Conservation (phyloP, 495 filamentous ascomycete genomes). For the Penicillium pulvis region DNA sequence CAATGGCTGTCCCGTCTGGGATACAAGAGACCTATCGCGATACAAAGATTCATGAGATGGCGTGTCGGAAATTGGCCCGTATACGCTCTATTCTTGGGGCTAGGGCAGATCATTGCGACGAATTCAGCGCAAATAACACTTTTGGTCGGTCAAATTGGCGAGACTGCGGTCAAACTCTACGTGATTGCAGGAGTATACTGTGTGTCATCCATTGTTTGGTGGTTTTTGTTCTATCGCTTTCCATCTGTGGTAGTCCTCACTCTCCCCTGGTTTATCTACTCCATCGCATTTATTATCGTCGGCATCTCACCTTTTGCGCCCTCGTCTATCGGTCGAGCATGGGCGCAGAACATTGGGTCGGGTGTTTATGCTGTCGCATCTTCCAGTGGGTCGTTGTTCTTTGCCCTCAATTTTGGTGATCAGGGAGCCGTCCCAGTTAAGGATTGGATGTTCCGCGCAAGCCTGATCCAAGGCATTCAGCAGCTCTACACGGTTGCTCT, state of each 20-base stretch:
- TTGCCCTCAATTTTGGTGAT: conserved; percentile 55
- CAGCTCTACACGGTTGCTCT: conserved; percentile 52
- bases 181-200: conserved; percentile 66
- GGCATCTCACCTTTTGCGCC: conserved; percentile 60
- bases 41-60: conserved; percentile 56
- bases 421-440: conserved; percentile 51
- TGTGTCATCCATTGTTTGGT: conserved; percentile 64
- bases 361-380: conserved; percentile 52
- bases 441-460: conserved; percentile 55
- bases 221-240: conserved; percentile 62
- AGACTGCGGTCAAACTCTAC: conserved; percentile 65
- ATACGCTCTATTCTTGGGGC: conserved; percentile 66
- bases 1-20: conserved; percentile 42
- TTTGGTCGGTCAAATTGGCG: conserved; percentile 64
- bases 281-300: conserved; percentile 65
- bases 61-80: conserved; percentile 68
- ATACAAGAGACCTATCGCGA: conserved; percentile 55
- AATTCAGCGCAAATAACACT: conserved; percentile 76
- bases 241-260: conserved; percentile 62
- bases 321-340: conserved; percentile 43
- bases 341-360: conserved; percentile 54
- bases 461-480: conserved; percentile 53
- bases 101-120: conserved; percentile 70
- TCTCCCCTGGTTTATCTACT: conserved; percentile 64
- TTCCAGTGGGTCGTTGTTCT: conserved; percentile 54